Evolutionary conservation across 805 yeast species (phyloP), one percentile per base, ranked within the genome.

Genomic region (Yarrowia hollandica): DNA sequence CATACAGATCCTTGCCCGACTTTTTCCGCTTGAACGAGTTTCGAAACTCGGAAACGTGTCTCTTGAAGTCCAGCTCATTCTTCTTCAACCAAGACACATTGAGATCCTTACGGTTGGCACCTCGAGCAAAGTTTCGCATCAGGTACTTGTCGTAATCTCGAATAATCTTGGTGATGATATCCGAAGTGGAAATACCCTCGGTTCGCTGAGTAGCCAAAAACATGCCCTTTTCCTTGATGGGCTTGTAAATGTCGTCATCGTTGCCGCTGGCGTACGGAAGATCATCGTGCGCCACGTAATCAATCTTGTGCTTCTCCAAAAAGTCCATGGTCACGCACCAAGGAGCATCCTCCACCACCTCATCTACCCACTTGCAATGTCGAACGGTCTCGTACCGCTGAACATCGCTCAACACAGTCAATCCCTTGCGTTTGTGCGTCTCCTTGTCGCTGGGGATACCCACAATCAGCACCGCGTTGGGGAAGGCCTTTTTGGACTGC

Each of bases 291-390:
- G 99, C 99, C 62, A 92, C 97, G 68, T 90, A 94, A 72, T 94
- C 99, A 65, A 94, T 90, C 59, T 83, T 76, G 73, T 94, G 96
- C 65, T 86, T 73, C 48, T 76, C 76, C 64, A 94, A 73, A 67
- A 94, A 94, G 42, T 86, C 90, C 59, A 90, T 82, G 2, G 90
- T 86, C 23, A 94, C 90, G 65, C 87, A 82, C 99, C 99, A 94
- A 12, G 99, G 99, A 1, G 97, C 96, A 71, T 88, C 77, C 25
- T 92, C 90, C 59, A 94, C 79, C 25, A 94, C 98, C 71, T 94
- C 98, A 71, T 94, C 98, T 21, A 94, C 99, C 99, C 99, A 94
- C 67, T 78, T 83, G 72, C 99, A 94, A 73, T 94, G 99, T 62
- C 81, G 80, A 62, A 94, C 76, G n/a, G 97, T 86, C 64, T 92